These are phyloP conservation scores for Trichoderma endophyticum DNA, from an alignment of 2,329 filamentous ascomycete genomes.

Conservation along the genomic window DNA sequence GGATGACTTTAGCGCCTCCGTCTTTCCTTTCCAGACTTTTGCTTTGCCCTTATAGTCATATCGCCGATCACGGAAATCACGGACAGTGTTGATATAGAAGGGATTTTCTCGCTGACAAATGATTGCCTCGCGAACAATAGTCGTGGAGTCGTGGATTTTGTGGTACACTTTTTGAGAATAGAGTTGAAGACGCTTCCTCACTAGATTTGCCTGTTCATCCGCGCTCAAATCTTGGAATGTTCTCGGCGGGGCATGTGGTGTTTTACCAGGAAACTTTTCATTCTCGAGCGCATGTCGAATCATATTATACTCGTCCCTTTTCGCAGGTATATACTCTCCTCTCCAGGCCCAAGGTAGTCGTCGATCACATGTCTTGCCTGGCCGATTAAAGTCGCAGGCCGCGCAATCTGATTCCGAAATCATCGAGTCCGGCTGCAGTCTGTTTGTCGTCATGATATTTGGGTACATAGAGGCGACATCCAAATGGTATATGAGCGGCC, in stretches of 20 bases:
- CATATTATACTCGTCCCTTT: constrained; percentile 99
- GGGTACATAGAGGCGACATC: constrained; percentile 99
- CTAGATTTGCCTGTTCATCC: constrained; percentile 76
- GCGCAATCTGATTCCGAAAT: constrained; percentile 94
- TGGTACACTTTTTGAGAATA: constrained; percentile 99
- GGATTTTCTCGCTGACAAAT: constrained; percentile 98
- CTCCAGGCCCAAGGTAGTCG: constrained; percentile 96
- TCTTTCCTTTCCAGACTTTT: constrained; percentile 98
- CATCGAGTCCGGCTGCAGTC: constrained; percentile 98
- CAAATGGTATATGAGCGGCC: constrained; percentile 92
- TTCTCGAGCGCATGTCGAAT: constrained; percentile 88
- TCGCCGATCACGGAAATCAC: constrained; percentile 90
- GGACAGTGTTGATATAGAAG: constrained; percentile 96
- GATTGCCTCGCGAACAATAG: constrained; percentile 90
- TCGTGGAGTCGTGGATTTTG: constrained; percentile 95
- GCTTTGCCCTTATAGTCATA: constrained; percentile 99
- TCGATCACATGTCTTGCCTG: constrained; percentile 94
- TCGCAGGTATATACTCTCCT: constrained; percentile 94
- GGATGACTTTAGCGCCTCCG: constrained; percentile 76
- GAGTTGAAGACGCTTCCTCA: constrained; percentile 83
- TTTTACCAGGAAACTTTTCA: constrained; percentile 82
- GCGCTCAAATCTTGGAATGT: constrained; percentile 75
- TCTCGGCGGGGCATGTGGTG: constrained; percentile 64
- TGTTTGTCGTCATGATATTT: constrained; percentile 99
- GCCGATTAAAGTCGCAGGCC: constrained; percentile 96